Percentiles rank a stretch among this genome's conserved stretches.
Conservation (phyloP, 768 basidiomycete genomes). For the Strobilomyces dryophilus region DNA sequence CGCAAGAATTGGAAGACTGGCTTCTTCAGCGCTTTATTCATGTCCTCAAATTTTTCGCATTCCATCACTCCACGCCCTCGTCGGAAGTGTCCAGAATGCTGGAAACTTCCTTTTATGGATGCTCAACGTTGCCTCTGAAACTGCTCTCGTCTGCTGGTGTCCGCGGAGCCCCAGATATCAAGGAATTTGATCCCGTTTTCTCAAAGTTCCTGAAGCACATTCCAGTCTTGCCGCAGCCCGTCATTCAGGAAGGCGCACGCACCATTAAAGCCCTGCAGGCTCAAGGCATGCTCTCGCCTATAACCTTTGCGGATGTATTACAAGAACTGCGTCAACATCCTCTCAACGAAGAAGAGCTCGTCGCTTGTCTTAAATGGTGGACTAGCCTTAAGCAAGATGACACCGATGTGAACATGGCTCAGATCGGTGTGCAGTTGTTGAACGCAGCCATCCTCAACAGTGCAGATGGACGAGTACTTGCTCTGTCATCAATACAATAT, state of each 20-base stretch:
- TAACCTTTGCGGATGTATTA: conserved; percentile 58
- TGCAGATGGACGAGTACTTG: conserved; percentile 53
- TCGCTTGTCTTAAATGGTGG: conserved; percentile 90
- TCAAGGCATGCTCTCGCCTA: conserved; percentile 57
- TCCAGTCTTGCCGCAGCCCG: conserved; percentile 31
- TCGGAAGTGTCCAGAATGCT: not conserved
- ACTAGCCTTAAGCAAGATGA: conserved; percentile 37
- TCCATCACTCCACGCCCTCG: not conserved
- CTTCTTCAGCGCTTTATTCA: not conserved
- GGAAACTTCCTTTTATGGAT: not conserved
- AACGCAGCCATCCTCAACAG: conserved; percentile 61
- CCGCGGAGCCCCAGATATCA: not conserved
- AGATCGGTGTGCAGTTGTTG: conserved; percentile 67
- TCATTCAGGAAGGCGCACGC: conserved; percentile 64
- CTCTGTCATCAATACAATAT: conserved; percentile 61
- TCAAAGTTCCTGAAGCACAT: conserved; percentile 29
- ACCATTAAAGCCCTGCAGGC: conserved; percentile 58
- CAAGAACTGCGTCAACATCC: conserved; percentile 69
- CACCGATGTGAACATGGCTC: conserved; percentile 30
- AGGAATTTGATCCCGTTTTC: not conserved
- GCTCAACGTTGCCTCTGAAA: not conserved
- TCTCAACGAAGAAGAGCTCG: conserved; percentile 65
- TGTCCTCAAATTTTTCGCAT: not conserved
- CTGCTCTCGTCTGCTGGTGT: not conserved
- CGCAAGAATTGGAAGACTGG: not conserved